Base-by-base conservation (phyloP, 1,284 basidiomycete genomes). In the Volvariella surrecta region DNA sequence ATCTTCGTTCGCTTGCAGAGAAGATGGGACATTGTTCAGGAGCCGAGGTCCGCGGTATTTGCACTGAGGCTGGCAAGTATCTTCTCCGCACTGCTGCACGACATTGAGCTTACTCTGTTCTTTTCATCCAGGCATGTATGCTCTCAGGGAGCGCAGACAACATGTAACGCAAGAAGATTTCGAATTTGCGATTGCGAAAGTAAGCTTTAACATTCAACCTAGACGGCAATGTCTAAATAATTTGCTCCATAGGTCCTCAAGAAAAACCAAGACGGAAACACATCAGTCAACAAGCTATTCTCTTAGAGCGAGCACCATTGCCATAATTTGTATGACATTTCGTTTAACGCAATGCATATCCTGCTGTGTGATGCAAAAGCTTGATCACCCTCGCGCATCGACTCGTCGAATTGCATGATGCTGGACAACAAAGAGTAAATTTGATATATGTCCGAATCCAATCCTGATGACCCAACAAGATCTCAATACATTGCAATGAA, bases 1-100 rank as follows among this genome's bases (percentile, higher is more conserved):
- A 99, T 67, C 76, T 98, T 20, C 85, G 92, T 24, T 82, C 87
- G 1, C 73, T 98, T 11, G 95, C 95, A 0, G 95, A 98, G 63
- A 98, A 98, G 76, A 99, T 98, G 95, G 95, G 95, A 2, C 89
- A 95, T 58, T 97, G 94, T 60, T 96, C 92, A 1, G 95, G 95
- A 57, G 95, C 95, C 4, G 95, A 99, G 63, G 95, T 98, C 9
- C 79, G 95, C 28, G 95, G 95, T 68, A 98, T 99, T 56, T 98
- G 94, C 64, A 98, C 95, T 19, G 34, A 35, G 15, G 34, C 34
- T 16, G 34, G 34, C 15, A 19, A 6, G 34, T 31, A 9, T 9
- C 30, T 31, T 31, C 15, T 35, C 8, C 13, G n/a, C 18, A 8
- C n/a, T 35, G 34, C n/a, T 16, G 3, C 9, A 16, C 16, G 17